Evolutionary conservation across 1,139 yeast species (phyloP), one percentile per base, ranked within the genome.

Genomic region (Meyerozyma elateridarum): DNA sequence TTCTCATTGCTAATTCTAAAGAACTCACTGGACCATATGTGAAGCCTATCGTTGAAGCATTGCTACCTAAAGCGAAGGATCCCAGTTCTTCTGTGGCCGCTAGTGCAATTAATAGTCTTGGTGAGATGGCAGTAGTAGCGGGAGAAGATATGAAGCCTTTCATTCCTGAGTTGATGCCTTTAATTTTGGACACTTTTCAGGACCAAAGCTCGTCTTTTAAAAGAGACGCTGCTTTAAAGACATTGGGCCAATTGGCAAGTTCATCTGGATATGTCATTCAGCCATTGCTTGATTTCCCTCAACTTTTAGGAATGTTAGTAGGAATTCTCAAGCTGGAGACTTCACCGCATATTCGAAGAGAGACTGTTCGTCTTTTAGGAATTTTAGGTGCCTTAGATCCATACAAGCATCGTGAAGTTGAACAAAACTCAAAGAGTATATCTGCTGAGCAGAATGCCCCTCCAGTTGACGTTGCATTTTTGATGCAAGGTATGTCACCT

Each of bases 371-470:
- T 43, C 61, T 91, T 15, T 64, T 91, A 40, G 99, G 99, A 49
- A 88, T 89, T 24, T 63, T 93, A 28, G 99, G 99, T 38, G 98
- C 98, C 0, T 65, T 93, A 32, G 98, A 93, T 57, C 99, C 99
- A 1, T 91, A 89, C 53, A 88, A 85, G 49, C 93, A 88, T 47
- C 77, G 96, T 34, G 96, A 87, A 49, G 88, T 89, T 7, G 97
- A 89, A 50, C 80, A 85, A 38, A 73, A 71, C 11, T 76, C 81
- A 3, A 77, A 79, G 35, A 71, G 52, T 32, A 61, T 64, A 15
- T 76, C 85, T 0, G 82, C 79, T 1, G 94, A 84, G 42, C 91
- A 85, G 44, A 85, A 82, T 50, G 85, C 89, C 1, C 91, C 95
- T 2, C 85, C 96, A 0, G 77, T 88, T 7, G 98, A 93, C 51